Conservation (phyloP, 176 grass and related monocot species). For the Oryza nivara region DNA sequence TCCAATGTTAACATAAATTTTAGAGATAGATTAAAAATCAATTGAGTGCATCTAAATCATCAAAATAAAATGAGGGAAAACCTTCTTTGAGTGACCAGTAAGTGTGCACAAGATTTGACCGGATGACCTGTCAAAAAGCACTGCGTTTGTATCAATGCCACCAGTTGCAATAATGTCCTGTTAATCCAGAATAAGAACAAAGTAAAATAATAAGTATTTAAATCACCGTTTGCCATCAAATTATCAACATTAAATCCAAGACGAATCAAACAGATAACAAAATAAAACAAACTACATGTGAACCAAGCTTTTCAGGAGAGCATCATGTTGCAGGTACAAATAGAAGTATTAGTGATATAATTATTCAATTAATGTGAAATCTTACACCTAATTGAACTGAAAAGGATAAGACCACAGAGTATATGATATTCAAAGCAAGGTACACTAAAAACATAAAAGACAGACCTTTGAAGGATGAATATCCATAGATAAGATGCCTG, state of each 20-base stretch:
- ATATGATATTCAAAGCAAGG: slow-evolving; percentile 22
- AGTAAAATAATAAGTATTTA: slow-evolving; percentile 26
- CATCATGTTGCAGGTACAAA: background rate
- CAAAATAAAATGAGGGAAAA: slow-evolving; percentile 41
- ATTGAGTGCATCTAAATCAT: slow-evolving; percentile 16
- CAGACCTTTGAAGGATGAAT: slow-evolving; percentile 94
- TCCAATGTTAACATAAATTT: slow-evolving; percentile 26
- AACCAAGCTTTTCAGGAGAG: background rate
- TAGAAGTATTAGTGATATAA: background rate
- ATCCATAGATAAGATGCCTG: slow-evolving; percentile 93
- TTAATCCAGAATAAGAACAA: slow-evolving; percentile 37
- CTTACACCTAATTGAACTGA: slow-evolving; percentile 7
- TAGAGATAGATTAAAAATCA: background rate
- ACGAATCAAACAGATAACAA: background rate
- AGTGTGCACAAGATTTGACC: slow-evolving; percentile 95
- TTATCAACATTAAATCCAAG: slow-evolving; percentile 14
- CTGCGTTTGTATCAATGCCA: slow-evolving; percentile 91
- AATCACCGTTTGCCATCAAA: slow-evolving; percentile 31
- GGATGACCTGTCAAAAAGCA: slow-evolving; percentile 85
- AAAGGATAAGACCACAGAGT: background rate
- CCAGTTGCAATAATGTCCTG: slow-evolving; percentile 96
- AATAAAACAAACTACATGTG: background rate
- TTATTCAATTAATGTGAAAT: slow-evolving; percentile 23
- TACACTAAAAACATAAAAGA: background rate
- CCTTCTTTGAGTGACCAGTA: slow-evolving; percentile 96